Base-by-base conservation (phyloP, 2,329 filamentous ascomycete genomes). In the Penicillium sclerotigenum region DNA sequence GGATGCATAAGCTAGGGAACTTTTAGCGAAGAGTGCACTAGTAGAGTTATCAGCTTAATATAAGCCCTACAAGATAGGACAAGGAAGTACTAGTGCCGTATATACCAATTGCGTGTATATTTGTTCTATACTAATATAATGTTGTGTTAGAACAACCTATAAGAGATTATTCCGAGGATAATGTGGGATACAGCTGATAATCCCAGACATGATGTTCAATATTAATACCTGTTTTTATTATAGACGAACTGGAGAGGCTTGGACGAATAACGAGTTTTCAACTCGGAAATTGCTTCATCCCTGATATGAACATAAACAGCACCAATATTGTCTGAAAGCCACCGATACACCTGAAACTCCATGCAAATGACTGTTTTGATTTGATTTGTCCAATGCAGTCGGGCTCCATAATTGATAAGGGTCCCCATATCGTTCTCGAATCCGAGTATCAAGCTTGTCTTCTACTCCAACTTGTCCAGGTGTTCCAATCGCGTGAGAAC, bases 401-500 rank as follows among this genome's bases (percentile, higher is more conserved):
- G 33, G 40, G 29, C n/a, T 29, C 55, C 41, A 36, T 51, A 37
- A 36, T 46, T 42, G 50, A 53, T 20, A 47, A 47, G 16, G 22
- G 10, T 47, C 36, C 29, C 31, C 24, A 29, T 36, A 26, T 41
- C n/a, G 31, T 31, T 24, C 38, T 34, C 41, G 42, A 38, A 33
- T 34, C 40, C 34, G n/a, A 51, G 18, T 40, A 36, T 46, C 46
- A 33, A 37, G 10, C 26, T 28, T 47, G 34, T 22, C 26, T 18
- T 24, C 50, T 80, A 97, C 75, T 99, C 94, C 71, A 99, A 77
- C 76, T 97, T 97, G 72, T 99, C 94, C 73, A 99, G 74, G 79
- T 99, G 94, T 71, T 97, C 94, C 75, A 99, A 73, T 67, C 94
- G 80, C 52, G 94, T 97, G 69, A 99, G 78, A 18, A 99, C 94